Conservation (phyloP, 2,329 filamentous ascomycete genomes). For the Zymoseptoria crescenta region DNA sequence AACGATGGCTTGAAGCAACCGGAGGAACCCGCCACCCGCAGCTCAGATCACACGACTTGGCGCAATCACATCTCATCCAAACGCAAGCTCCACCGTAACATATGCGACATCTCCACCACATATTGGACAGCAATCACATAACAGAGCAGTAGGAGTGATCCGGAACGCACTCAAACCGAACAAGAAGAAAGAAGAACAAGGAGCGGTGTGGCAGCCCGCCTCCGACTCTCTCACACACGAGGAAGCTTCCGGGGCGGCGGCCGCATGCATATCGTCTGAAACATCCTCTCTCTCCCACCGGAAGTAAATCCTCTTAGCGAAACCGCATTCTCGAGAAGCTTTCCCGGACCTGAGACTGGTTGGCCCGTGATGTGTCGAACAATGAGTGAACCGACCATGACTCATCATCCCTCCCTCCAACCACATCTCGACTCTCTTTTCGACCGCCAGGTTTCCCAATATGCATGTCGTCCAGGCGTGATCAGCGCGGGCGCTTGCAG, state of each 20-base stretch:
- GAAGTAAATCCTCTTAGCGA: not conserved
- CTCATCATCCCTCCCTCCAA: not conserved
- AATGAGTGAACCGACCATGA: not conserved
- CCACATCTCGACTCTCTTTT: not conserved
- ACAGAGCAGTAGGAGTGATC: too few relatives aligned
- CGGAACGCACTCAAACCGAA: too few relatives aligned
- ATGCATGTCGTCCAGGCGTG: too few relatives aligned
- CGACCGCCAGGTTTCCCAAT: not conserved
- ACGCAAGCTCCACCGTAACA: too few relatives aligned
- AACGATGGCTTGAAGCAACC: not conserved
- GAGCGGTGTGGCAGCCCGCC: not conserved
- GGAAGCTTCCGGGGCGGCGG: not conserved
- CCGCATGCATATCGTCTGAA: not conserved
- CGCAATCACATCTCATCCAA: not conserved
- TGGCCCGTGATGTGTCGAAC: not conserved
- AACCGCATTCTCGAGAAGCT: not conserved
- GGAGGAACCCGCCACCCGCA: not conserved
- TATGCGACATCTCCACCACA: too few relatives aligned
- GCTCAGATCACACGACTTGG: not conserved
- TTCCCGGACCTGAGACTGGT: not conserved
- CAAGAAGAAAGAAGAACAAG: too few relatives aligned
- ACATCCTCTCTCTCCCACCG: not conserved
- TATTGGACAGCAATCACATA: too few relatives aligned
- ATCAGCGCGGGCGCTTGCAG: too few relatives aligned
- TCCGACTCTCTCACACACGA: not conserved